A percentile compares a stretch with the other conserved stretches of the same genome.
Evolutionary conservation across 1,284 basidiomycete species (phyloP).

Genomic region (Ganoderma sinense): DNA sequence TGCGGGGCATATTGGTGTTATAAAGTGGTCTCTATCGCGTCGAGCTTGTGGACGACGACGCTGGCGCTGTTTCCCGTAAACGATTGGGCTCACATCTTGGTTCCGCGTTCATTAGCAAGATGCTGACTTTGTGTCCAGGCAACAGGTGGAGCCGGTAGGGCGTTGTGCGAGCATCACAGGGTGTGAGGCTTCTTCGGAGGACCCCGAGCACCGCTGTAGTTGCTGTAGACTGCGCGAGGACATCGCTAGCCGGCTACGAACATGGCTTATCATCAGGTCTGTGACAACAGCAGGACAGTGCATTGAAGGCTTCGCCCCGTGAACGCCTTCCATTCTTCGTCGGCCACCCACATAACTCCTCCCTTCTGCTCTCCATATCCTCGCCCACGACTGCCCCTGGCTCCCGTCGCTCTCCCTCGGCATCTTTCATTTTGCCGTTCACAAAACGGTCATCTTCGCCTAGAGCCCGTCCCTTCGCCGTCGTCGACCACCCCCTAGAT

Average conservation of each 20-base stretch:
- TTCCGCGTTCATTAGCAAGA: background rate
- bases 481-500: background rate
- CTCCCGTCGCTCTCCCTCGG: background rate
- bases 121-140: background rate
- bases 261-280: constrained; percentile 23
- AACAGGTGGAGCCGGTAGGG: background rate
- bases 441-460: background rate
- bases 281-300: constrained; percentile 12
- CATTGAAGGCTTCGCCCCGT: constrained; percentile 18
- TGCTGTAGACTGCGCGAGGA: background rate
- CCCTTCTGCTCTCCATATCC: constrained; percentile 7
- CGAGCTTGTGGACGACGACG: background rate
- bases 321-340: constrained; percentile 25
- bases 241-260: background rate
- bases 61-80: background rate
- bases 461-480: background rate
- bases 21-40: background rate
- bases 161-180: background rate
- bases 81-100: background rate
- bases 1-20: too few species aligned
- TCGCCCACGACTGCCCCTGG: constrained; percentile 11
- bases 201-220: constrained; percentile 12
- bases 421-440: constrained; percentile 12
- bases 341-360: constrained; percentile 24
- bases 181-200: background rate